Evolutionary conservation across 139 green algal genomes (phyloP), one percentile per base, ranked within the genome.

Genomic region (Chlorella sp.): DNA sequence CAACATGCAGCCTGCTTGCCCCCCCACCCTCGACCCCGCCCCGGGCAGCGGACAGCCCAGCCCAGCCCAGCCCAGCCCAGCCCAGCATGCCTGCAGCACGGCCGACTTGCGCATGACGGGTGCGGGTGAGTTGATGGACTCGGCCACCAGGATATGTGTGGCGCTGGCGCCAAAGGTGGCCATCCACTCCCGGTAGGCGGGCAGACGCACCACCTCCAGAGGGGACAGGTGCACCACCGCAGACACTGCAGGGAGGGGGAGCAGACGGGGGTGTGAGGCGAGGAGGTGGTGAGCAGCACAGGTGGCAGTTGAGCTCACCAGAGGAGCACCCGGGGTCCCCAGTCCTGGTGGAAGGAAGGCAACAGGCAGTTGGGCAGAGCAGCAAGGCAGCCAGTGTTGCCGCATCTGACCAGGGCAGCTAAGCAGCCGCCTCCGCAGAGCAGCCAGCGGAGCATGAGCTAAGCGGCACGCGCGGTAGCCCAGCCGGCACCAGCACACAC

Each of bases 181-280:
- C 66, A 93, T 85, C 89, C 90, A 95, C 14, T 79, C 42, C 19
- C 37, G 39, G 86, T 96, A 95, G 16, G 89, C 91, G 4, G 81
- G 61, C 37, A 87, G 81, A 22, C 60, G 61, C 9, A 89, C n/a
- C 60, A 98, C 95, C 36, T 90, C 87, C 0, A 85, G 53, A 0
- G 94, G 93, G 24, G 91, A 48, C n/a, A 98, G 66, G 92, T 98
- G 93, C 28, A 98, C 93, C 28, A 96, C 89, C 75, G 86, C 91
- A 34, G 89, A 89, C 28, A 95, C 92, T 92, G 88, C 61, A 82
- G 48, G 34, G 81, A 71, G 42, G n/a, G 71, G n/a, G 71, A 30
- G 77, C 15, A 12, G 57, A n/a, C 15, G 53, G 19, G 57, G n/a
- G 11, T 60, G n/a, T 53, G n/a, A 61, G 82, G 82, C 14, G 36